A percentile compares a stretch with the other conserved stretches of the same genome.
phyloP scores from a whole-genome alignment of 371 early-diverging fungal species.

The Entomophthora muscae region DNA sequence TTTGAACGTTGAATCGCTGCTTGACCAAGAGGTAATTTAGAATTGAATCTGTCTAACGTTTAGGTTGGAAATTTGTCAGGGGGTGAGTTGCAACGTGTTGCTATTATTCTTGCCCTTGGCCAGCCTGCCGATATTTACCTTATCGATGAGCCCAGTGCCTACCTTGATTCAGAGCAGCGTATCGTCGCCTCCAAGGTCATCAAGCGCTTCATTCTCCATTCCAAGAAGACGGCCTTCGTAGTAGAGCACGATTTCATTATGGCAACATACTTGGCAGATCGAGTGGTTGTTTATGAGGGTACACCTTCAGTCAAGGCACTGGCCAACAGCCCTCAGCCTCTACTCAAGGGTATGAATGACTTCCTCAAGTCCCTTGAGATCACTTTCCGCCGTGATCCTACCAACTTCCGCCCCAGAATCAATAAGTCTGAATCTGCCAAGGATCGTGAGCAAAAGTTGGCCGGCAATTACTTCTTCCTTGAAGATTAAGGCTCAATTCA shows the following conservation, averaged over 20 bases:
- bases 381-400: conserved; percentile 98
- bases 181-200: conserved; percentile 98
- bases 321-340: conserved; percentile 70
- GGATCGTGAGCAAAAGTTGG: conserved; percentile 96
- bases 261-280: conserved; percentile 99
- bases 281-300: conserved; percentile 97
- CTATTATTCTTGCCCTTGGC: conserved; percentile 90
- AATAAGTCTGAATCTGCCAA: conserved; percentile 95
- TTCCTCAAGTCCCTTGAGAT: conserved; percentile 92
- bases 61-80: conserved; percentile 69
- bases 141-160: conserved; percentile 99
- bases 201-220: conserved; percentile 94
- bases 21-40: conserved; percentile 72
- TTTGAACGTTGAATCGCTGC: conserved; percentile 77
- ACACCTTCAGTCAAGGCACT: conserved; percentile 73
- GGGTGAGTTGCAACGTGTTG: conserved; percentile 99
- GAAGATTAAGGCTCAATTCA: conserved; percentile 18
- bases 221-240: conserved; percentile 97
- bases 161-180: conserved; percentile 99
- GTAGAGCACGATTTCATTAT: conserved; percentile 99
- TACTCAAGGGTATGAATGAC: conserved; percentile 95
- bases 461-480: conserved; percentile 87
- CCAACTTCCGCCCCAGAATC: conserved; percentile 97
- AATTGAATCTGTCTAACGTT: too few relatives aligned
- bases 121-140: conserved; percentile 96